These are phyloP conservation scores for Rhododendron ferrugineum DNA, from an alignment of 148 eudicot species.

Conservation along the genomic window DNA sequence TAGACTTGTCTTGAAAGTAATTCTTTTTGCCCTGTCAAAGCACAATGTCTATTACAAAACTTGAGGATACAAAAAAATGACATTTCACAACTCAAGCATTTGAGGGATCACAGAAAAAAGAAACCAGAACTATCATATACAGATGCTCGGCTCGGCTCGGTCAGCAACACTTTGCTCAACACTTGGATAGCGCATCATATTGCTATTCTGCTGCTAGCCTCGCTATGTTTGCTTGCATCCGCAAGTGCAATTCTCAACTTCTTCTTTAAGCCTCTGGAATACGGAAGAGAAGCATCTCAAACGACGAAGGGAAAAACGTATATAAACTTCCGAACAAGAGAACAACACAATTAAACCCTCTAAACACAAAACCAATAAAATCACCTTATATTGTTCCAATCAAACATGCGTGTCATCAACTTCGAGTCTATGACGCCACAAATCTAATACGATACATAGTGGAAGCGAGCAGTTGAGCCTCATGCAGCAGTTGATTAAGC, in stretches of 20 bases:
- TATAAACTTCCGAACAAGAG: neutral
- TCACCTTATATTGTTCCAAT: neutral
- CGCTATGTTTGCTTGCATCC: conserved; percentile 40
- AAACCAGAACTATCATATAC: neutral
- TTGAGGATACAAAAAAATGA: neutral
- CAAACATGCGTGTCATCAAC: neutral
- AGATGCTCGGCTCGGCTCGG: neutral
- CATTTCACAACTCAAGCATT: neutral
- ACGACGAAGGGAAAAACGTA: neutral
- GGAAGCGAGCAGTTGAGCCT: neutral
- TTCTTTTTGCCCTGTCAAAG: no score
- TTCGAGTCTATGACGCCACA: neutral
- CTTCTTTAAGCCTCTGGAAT: conserved; percentile 41
- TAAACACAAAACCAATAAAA: neutral
- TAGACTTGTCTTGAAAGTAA: no score
- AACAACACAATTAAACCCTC: neutral
- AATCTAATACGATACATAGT: neutral
- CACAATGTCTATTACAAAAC: neutral
- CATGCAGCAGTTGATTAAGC: neutral
- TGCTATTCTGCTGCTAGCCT: neutral
- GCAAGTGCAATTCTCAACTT: conserved; percentile 47
- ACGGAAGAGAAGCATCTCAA: neutral
- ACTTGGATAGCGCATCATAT: no score
- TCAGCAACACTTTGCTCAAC: no score
- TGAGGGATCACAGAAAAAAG: neutral